Evolutionary conservation across 2,329 filamentous ascomycete genomes (phyloP).

Genomic region (Penicillium sclerotigenum): DNA sequence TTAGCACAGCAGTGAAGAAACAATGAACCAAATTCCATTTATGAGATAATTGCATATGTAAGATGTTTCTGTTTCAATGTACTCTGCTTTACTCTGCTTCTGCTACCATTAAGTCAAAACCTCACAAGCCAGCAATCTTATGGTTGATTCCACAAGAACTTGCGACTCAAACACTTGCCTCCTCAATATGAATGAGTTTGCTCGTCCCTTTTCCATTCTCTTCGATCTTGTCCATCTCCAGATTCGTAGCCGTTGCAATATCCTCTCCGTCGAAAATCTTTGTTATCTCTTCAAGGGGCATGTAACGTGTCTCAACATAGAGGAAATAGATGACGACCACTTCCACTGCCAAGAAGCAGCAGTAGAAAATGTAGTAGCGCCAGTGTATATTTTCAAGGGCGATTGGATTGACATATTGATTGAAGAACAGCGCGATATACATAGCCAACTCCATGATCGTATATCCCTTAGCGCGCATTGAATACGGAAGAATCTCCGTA

Average conservation of each 20-base stretch:
- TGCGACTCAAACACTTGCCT: background rate
- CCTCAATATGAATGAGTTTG: background rate
- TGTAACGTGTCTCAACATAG: conserved; percentile 35
- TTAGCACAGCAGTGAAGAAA: background rate
- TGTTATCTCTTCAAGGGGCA: conserved; percentile 39
- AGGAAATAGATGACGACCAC: conserved; percentile 36
- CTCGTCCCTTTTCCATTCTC: background rate
- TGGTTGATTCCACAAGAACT: background rate
- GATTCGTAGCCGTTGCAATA: background rate
- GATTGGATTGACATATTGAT: conserved; percentile 36
- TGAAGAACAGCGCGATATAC: conserved; percentile 35
- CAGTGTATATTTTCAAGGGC: conserved; percentile 33
- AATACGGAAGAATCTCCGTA: conserved; percentile 50
- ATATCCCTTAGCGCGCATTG: conserved; percentile 50
- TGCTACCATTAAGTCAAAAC: too few species aligned
- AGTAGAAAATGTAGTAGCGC: conserved; percentile 42
- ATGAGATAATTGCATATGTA: background rate
- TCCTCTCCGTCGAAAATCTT: conserved; percentile 27
- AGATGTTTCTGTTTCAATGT: background rate
- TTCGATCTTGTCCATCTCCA: background rate
- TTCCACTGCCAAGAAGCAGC: conserved; percentile 32
- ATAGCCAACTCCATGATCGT: conserved; percentile 37
- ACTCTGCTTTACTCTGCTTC: background rate
- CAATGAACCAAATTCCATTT: too few species aligned
- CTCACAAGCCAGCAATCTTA: background rate